A percentile compares a stretch with the other conserved stretches of the same genome.
Evolutionary conservation across 2,329 filamentous ascomycete genomes (phyloP).

Genomic region (Macrophomina pseudophaseolina): DNA sequence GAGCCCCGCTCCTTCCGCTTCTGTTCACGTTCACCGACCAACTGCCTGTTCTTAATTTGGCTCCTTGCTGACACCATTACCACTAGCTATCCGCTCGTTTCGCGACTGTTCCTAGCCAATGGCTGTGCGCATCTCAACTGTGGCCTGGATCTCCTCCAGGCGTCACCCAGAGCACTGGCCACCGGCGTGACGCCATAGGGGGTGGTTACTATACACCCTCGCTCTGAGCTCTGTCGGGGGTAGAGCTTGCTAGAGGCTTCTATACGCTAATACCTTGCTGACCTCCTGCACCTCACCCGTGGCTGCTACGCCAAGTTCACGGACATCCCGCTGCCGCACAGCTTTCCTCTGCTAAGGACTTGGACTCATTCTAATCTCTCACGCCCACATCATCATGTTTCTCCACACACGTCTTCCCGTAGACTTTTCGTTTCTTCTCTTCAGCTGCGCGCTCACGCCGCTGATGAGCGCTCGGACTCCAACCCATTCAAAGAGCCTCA

Average conservation of each 20-base stretch:
- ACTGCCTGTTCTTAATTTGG: constrained; percentile 15
- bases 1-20: background rate
- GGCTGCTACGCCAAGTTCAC: background rate
- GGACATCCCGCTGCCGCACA: background rate
- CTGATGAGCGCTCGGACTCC: constrained; percentile 1
- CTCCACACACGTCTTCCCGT: background rate
- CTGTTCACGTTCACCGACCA: background rate
- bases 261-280: background rate
- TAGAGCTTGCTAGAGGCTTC: background rate
- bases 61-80: background rate
- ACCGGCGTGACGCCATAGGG: too few species aligned
- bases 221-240: too few species aligned
- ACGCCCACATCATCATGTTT: constrained; percentile 14
- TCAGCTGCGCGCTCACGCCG: background rate
- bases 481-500: background rate
- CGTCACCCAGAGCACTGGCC: too few species aligned
- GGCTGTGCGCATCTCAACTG: background rate
- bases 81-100: background rate
- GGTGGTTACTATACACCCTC: too few species aligned
- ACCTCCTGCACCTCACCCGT: background rate
- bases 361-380: constrained; percentile 13
- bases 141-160: too few species aligned
- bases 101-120: background rate
- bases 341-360: background rate
- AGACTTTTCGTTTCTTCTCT: background rate